Percentiles rank a stretch among this genome's conserved stretches.
Conservation (phyloP, 1,139 yeast species). For the Casaregolazyma suthepensis region DNA sequence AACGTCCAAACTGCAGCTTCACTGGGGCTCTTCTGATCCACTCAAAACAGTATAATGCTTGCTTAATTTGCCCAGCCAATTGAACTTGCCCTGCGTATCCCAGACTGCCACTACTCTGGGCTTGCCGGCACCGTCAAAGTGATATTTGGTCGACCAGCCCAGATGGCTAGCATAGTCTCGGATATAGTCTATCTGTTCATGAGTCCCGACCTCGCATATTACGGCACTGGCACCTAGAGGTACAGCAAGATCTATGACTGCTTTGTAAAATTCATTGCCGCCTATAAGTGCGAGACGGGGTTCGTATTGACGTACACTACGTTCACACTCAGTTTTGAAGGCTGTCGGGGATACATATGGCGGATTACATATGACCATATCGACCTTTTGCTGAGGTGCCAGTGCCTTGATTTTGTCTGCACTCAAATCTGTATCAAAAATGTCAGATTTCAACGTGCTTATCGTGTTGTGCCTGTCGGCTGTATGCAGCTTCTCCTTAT, state of each 20-base stretch:
- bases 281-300: constrained; percentile 77
- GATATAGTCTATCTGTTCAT: constrained; percentile 30
- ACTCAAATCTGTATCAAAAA: constrained; percentile 9
- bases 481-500: constrained; percentile 21
- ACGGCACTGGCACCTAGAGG: constrained; percentile 39
- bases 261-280: constrained; percentile 60
- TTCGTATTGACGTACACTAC: constrained; percentile 65
- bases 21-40: neutral
- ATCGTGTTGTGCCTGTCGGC: neutral
- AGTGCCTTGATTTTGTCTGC: constrained; percentile 2
- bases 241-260: constrained; percentile 44
- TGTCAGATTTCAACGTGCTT: constrained; percentile 9
- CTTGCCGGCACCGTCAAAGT: constrained; percentile 31
- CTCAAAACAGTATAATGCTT: constrained; percentile 3
- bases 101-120: constrained; percentile 36
- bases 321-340: constrained; percentile 39
- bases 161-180: constrained; percentile 13
- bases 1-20: too few relatives aligned
- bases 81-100: constrained; percentile 19
- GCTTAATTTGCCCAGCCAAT: neutral
- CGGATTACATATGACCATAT: constrained; percentile 74
- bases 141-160: constrained; percentile 28
- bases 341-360: constrained; percentile 66
- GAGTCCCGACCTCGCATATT: constrained; percentile 41
- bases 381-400: constrained; percentile 23